Percentiles rank a stretch among this genome's conserved stretches.
Evolutionary conservation across 495 filamentous ascomycete species (phyloP).

Genomic region (Podospora pseudopauciseta): DNA sequence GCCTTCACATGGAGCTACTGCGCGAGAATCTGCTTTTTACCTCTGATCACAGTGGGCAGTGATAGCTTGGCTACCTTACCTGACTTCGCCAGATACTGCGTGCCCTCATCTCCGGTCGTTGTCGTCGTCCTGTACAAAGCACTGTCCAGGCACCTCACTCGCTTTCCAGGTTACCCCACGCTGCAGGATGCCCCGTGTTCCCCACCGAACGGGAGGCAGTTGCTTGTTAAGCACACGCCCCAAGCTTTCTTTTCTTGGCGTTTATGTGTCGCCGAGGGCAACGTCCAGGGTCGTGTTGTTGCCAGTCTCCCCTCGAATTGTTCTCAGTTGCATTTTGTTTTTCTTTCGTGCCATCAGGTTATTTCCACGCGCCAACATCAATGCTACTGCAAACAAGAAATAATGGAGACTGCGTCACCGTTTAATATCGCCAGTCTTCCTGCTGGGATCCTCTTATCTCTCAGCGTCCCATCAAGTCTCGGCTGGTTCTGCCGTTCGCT

Average conservation of each 20-base stretch:
- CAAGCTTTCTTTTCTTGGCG: slow-evolving; percentile 1
- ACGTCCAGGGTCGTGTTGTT: background rate
- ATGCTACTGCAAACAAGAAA: background rate
- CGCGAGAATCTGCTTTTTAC: background rate
- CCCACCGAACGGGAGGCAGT: background rate
- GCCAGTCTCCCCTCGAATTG: background rate
- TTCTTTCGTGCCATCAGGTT: background rate
- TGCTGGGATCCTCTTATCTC: background rate
- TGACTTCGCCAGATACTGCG: no score
- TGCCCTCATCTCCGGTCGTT: no score
- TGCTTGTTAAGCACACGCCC: background rate
- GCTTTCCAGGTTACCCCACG: slow-evolving; percentile 15
- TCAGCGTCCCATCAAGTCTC: background rate
- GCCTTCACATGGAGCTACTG: slow-evolving; percentile 13
- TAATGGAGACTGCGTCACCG: background rate
- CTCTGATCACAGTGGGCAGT: background rate
- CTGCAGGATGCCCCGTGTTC: slow-evolving; percentile 8
- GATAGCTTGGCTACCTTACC: background rate
- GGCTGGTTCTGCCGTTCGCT: background rate
- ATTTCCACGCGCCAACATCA: background rate
- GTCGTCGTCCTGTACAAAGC: background rate
- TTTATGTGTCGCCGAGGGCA: slow-evolving; percentile 2
- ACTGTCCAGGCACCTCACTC: background rate
- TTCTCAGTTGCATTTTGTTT: background rate
- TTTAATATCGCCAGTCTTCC: background rate